These are phyloP conservation scores for Trametes cingulata DNA, from an alignment of 768 basidiomycete genomes.

Conservation along the genomic window DNA sequence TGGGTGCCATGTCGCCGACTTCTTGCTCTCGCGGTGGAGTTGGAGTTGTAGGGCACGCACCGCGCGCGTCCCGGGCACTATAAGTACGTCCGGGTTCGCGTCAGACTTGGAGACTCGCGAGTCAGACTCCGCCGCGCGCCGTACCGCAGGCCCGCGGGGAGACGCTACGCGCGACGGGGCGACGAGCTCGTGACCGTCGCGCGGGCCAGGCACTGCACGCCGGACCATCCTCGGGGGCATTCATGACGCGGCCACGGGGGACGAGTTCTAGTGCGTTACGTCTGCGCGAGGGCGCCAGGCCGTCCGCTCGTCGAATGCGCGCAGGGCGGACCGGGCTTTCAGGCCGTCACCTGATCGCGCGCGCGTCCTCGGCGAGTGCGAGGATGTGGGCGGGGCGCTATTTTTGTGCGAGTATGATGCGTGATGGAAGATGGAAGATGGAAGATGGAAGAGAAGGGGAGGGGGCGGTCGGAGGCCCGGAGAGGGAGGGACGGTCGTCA, in stretches of 20 bases:
- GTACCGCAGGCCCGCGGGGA: neutral
- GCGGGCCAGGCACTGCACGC: neutral
- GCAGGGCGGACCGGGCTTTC: neutral
- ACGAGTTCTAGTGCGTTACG: neutral
- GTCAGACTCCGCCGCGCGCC: neutral
- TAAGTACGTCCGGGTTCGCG: neutral
- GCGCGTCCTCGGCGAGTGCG: neutral
- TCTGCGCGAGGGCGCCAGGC: no score
- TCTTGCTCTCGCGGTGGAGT: neutral
- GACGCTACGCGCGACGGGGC: neutral
- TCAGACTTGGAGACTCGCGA: no score
- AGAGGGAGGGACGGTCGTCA: neutral
- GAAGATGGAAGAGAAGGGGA: neutral
- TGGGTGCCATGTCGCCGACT: neutral
- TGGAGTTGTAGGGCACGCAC: neutral
- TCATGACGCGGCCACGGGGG: neutral
- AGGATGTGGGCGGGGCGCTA: no score
- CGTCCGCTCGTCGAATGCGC: no score
- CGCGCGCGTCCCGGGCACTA: neutral
- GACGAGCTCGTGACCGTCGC: neutral
- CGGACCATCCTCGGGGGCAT: slow-evolving; percentile 11
- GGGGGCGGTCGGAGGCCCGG: neutral
- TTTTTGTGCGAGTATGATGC: no score
- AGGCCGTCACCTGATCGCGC: slow-evolving; percentile 7
- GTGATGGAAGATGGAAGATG: neutral